phyloP scores from a whole-genome alignment of 345 rosid genomes.

The Aethionema arabicum region DNA sequence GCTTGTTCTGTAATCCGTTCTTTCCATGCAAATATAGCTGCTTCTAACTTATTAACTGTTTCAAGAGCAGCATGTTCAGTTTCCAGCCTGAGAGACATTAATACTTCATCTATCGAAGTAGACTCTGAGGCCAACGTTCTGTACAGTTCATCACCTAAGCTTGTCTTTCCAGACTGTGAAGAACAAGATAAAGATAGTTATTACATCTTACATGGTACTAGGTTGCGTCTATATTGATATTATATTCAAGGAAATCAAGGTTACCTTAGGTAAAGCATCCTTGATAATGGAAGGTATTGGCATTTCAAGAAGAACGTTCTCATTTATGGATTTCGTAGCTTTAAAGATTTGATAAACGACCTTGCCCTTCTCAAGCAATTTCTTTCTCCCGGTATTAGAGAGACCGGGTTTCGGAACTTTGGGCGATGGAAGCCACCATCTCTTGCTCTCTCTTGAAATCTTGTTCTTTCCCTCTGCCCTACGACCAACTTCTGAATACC shows the following conservation, averaged over 20 bases:
- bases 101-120: slow-evolving; percentile 44
- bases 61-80: slow-evolving; percentile 65
- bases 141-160: slow-evolving; percentile 66
- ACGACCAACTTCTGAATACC: slow-evolving; percentile 86
- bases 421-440: slow-evolving; percentile 98
- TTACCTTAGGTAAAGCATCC: slow-evolving; percentile 71
- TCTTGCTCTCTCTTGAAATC: slow-evolving; percentile 66
- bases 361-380: slow-evolving; percentile 52
- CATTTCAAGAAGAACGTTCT: slow-evolving; percentile 82
- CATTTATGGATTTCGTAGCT: slow-evolving; percentile 92
- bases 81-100: slow-evolving; percentile 44
- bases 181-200: neutral
- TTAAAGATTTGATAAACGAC: slow-evolving; percentile 85
- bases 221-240: neutral
- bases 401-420: slow-evolving; percentile 82
- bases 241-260: neutral
- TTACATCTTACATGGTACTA: neutral
- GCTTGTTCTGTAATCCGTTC: slow-evolving; percentile 52
- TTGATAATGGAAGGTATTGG: slow-evolving; percentile 58
- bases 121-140: slow-evolving; percentile 52
- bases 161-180: slow-evolving; percentile 71
- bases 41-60: slow-evolving; percentile 58
- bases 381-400: slow-evolving; percentile 66
- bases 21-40: slow-evolving; percentile 65
- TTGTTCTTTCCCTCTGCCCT: slow-evolving; percentile 75